Percentiles rank a stretch among this genome's conserved stretches.
phyloP scores from a whole-genome alignment of 2,329 filamentous ascomycete genomes.

The Colletotrichum higginsianum region DNA sequence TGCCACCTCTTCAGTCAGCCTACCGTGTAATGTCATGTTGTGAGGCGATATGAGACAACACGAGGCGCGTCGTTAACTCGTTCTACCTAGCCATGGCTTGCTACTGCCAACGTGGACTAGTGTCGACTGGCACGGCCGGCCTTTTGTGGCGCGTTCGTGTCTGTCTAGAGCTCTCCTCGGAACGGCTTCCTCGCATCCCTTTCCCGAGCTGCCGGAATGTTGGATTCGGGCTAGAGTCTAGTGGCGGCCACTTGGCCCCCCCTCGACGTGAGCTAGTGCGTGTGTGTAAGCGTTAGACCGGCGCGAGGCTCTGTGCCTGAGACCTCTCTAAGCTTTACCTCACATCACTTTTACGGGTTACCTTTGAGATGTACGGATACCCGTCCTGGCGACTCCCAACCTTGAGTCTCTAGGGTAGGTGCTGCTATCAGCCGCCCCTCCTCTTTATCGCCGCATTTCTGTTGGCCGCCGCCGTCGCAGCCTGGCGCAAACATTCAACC shows the following conservation, averaged over 20 bases:
- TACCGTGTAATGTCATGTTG: constrained; percentile 6
- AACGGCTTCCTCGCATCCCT: constrained; percentile 21
- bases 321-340: constrained; percentile 30
- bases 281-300: constrained; percentile 29
- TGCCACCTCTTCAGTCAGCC: constrained; percentile 4
- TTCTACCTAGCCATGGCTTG: background rate
- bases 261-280: constrained; percentile 25
- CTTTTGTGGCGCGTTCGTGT: constrained; percentile 28
- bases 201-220: constrained; percentile 39
- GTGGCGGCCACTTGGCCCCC: constrained; percentile 29
- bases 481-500: constrained; percentile 16
- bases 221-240: constrained; percentile 39
- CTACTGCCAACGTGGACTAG: background rate
- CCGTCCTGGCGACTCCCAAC: constrained; percentile 31
- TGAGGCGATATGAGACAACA: constrained; percentile 28
- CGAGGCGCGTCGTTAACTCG: background rate
- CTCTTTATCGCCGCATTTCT: constrained; percentile 31
- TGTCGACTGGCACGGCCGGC: background rate
- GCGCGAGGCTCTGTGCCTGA: constrained; percentile 36
- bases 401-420: background rate
- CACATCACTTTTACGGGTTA: background rate
- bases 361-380: constrained; percentile 22
- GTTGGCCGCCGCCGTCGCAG: constrained; percentile 19
- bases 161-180: constrained; percentile 18
- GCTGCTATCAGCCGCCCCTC: constrained; percentile 21